Evolutionary conservation across 352 stramenopile species (phyloP).

Genomic region (Pythium dissotocum): DNA sequence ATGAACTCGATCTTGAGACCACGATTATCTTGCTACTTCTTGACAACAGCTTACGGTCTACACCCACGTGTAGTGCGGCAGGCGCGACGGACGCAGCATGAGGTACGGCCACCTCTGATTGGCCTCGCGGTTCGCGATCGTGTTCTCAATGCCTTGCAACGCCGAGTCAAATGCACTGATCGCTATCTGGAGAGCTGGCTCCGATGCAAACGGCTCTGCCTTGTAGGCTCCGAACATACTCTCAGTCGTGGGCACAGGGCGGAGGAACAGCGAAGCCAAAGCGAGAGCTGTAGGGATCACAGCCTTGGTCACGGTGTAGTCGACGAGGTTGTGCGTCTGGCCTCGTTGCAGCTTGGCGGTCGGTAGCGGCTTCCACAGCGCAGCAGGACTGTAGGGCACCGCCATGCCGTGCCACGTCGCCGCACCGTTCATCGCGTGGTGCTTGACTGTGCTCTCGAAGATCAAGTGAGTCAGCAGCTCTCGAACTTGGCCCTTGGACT

Average conservation of each 20-base stretch:
- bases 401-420: conserved; percentile 35
- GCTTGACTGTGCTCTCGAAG: conserved; percentile 41
- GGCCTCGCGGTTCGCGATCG: conserved; percentile 6
- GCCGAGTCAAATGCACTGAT: conserved; percentile 13
- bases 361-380: conserved; percentile 21
- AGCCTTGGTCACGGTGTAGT: conserved; percentile 2
- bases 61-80: conserved; percentile 19
- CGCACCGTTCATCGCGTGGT: conserved; percentile 46
- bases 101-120: conserved; percentile 10
- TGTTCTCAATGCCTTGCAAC: conserved; percentile 16
- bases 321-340: conserved; percentile 9
- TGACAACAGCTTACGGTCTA: not conserved
- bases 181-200: conserved; percentile 1
- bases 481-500: conserved; percentile 17
- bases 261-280: conserved; percentile 6
- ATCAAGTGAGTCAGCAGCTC: conserved; percentile 39
- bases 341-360: conserved; percentile 8
- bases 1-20: too few species aligned
- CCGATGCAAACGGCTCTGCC: conserved; percentile 5
- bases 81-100: not conserved
- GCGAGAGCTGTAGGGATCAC: not conserved
- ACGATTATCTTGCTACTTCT: too few species aligned
- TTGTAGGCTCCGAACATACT: conserved; percentile 11
- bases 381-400: conserved; percentile 1
- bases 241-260: conserved; percentile 5